phyloP scores from a whole-genome alignment of 805 yeast species.

The Spathaspora arborariae region DNA sequence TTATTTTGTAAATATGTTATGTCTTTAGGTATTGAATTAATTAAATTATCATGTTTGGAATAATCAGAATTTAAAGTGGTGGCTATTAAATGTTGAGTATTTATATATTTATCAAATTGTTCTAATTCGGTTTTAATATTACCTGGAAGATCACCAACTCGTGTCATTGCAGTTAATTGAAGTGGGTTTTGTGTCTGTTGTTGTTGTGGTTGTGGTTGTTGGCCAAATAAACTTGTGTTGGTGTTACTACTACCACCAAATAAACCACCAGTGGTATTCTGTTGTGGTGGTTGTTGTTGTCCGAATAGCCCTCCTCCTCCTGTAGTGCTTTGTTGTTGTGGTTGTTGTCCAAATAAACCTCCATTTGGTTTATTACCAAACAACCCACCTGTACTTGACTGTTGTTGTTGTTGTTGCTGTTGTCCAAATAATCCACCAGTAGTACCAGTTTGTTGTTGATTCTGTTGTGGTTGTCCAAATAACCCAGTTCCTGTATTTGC shows the following conservation, averaged over 20 bases:
- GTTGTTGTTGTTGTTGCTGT: slow-evolving; percentile 8
- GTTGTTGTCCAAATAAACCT: slow-evolving; percentile 22
- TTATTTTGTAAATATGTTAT: slow-evolving; percentile 59
- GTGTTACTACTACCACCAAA: slow-evolving; percentile 20
- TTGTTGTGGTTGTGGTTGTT: slow-evolving; percentile 9
- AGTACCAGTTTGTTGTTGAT: slow-evolving; percentile 16
- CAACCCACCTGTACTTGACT: slow-evolving; percentile 10
- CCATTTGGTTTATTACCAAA: slow-evolving; percentile 11
- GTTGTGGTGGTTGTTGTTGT: slow-evolving; percentile 1
- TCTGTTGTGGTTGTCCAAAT: slow-evolving; percentile 13
- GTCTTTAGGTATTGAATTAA: slow-evolving; percentile 72
- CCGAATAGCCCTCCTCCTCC: slow-evolving; percentile 22
- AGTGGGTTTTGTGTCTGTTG: slow-evolving; percentile 34
- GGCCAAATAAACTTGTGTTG: slow-evolving; percentile 12
- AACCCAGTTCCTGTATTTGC: slow-evolving; percentile 21
- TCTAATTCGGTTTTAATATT: slow-evolving; percentile 64
- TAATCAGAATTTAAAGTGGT: slow-evolving; percentile 61
- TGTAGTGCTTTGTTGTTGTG: slow-evolving; percentile 10
- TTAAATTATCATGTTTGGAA: slow-evolving; percentile 58
- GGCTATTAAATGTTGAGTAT: slow-evolving; percentile 68
- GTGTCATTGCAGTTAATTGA: slow-evolving; percentile 66
- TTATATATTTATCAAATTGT: slow-evolving; percentile 67
- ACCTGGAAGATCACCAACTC: slow-evolving; percentile 72
- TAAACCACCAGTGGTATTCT: slow-evolving; percentile 18
- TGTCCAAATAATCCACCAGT: slow-evolving; percentile 14